Evolutionary conservation across 768 basidiomycete species (phyloP).

Genomic region (Termitomyces sp.): DNA sequence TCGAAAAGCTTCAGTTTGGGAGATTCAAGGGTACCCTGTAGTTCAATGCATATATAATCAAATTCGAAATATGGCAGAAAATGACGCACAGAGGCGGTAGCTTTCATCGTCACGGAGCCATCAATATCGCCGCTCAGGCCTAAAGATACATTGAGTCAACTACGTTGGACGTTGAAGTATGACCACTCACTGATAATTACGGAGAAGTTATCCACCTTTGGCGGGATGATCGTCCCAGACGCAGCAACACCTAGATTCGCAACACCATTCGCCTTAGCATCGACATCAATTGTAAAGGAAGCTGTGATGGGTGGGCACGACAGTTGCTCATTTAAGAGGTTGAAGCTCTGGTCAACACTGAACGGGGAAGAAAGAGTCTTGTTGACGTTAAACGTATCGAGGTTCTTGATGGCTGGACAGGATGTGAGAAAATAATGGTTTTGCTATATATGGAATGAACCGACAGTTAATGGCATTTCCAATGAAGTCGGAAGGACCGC

Average conservation of each 20-base stretch:
- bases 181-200: conserved; percentile 28
- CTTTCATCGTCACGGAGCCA: conserved; percentile 34
- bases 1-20: conserved; percentile 38
- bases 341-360: conserved; percentile 26
- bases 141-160: conserved; percentile 8
- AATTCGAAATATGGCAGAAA: background rate
- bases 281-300: conserved; percentile 14
- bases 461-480: conserved; percentile 23
- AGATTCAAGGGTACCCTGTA: conserved; percentile 36
- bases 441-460: background rate
- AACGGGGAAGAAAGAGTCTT: conserved; percentile 29
- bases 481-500: conserved; percentile 26
- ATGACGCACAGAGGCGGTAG: conserved; percentile 29
- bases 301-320: conserved; percentile 19
- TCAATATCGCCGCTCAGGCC: conserved; percentile 35
- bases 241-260: conserved; percentile 24
- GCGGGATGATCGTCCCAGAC: conserved; percentile 19
- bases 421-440: background rate
- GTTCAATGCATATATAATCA: background rate
- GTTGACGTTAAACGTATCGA: conserved; percentile 28
- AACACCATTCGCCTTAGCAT: conserved; percentile 23
- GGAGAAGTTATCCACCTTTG: conserved; percentile 28
- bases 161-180: background rate
- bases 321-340: conserved; percentile 22
- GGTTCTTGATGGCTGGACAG: conserved; percentile 17